Evolutionary conservation across 805 yeast species (phyloP).

Genomic region (Myxozyma neotropica): DNA sequence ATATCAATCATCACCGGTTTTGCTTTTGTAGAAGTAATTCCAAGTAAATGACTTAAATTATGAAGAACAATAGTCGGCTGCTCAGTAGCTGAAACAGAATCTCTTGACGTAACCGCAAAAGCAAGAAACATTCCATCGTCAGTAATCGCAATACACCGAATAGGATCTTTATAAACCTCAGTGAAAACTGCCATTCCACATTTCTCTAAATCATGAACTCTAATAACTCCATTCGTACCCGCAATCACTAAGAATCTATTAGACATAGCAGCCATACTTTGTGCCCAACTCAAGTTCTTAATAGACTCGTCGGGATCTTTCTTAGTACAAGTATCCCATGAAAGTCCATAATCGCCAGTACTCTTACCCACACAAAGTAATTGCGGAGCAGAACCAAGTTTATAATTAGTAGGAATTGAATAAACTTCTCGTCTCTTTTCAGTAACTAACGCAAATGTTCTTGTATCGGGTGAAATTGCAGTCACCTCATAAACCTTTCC

Average conservation of each 20-base stretch:
- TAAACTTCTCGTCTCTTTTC: slow-evolving; percentile 77
- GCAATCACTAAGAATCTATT: slow-evolving; percentile 64
- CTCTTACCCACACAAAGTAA: slow-evolving; percentile 68
- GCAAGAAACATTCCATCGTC: slow-evolving; percentile 67
- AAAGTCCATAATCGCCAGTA: slow-evolving; percentile 67
- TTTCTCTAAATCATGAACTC: slow-evolving; percentile 61
- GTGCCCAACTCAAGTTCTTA: slow-evolving; percentile 36
- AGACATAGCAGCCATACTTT: slow-evolving; percentile 49
- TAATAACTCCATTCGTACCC: slow-evolving; percentile 70
- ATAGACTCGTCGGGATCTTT: slow-evolving; percentile 17
- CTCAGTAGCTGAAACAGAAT: slow-evolving; percentile 64
- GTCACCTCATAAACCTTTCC: slow-evolving; percentile 52
- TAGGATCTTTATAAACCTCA: slow-evolving; percentile 70
- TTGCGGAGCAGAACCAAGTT: slow-evolving; percentile 54
- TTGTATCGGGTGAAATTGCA: slow-evolving; percentile 64
- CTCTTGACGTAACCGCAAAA: slow-evolving; percentile 81
- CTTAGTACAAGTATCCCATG: slow-evolving; percentile 30
- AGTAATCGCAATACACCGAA: slow-evolving; percentile 75
- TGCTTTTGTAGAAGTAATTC: slow-evolving; percentile 39
- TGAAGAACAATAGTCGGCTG: slow-evolving; percentile 76
- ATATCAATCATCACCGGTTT: slow-evolving; percentile 73
- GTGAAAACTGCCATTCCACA: slow-evolving; percentile 69
- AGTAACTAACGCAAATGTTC: slow-evolving; percentile 64
- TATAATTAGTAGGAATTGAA: slow-evolving; percentile 48
- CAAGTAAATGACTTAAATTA: slow-evolving; percentile 22